These are phyloP conservation scores for Metschnikowia matae DNA, from an alignment of 805 yeast genomes.

Conservation along the genomic window DNA sequence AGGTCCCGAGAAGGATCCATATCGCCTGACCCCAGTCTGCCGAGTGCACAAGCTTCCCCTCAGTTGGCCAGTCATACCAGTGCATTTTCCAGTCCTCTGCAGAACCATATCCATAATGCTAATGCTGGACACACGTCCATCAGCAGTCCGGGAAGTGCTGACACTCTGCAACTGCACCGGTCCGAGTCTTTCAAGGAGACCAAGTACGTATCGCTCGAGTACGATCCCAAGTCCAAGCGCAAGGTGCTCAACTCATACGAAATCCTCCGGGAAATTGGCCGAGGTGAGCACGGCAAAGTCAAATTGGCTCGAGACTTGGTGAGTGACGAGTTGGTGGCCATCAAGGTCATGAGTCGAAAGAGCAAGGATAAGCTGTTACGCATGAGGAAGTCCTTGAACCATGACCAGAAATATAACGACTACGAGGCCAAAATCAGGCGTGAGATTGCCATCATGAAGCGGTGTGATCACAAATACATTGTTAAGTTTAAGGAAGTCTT, in stretches of 20 bases:
- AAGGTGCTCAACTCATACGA: conserved; percentile 88
- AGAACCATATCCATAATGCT: conserved; percentile 1
- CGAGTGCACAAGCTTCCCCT: neutral
- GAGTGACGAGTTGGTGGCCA: conserved; percentile 73
- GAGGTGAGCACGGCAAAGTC: conserved; percentile 99
- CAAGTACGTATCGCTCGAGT: conserved; percentile 70
- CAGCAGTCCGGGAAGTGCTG: conserved; percentile 1
- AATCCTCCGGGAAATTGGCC: conserved; percentile 79
- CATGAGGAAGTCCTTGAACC: conserved; percentile 26
- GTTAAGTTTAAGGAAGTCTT: conserved; percentile 55
- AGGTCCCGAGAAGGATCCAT: conserved; percentile 14
- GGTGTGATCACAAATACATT: conserved; percentile 43
- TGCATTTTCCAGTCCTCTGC: neutral
- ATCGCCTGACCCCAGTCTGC: neutral
- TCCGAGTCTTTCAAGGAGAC: conserved; percentile 58
- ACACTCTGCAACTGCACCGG: neutral
- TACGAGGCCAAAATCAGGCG: conserved; percentile 36
- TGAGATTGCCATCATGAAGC: conserved; percentile 45
- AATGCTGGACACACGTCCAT: neutral
- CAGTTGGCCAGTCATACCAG: neutral
- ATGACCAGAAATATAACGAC: conserved; percentile 20
- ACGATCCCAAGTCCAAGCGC: conserved; percentile 80
- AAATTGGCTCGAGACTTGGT: conserved; percentile 77
- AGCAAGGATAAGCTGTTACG: conserved; percentile 35
- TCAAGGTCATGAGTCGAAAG: conserved; percentile 83